These are phyloP conservation scores for Citrus trifoliata DNA, from an alignment of 345 rosid genomes.

Conservation along the genomic window DNA sequence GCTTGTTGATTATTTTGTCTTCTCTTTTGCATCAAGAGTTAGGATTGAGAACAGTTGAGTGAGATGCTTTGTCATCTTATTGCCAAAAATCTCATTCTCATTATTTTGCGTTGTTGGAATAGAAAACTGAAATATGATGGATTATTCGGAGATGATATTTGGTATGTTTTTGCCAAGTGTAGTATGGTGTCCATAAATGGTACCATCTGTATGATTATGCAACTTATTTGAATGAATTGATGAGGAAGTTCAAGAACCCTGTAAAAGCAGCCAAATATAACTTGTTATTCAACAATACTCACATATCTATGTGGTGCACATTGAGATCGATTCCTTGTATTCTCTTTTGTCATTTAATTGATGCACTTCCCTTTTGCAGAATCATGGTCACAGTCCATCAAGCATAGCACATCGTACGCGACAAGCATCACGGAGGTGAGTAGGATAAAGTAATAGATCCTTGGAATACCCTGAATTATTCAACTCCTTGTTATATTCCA, in stretches of 20 bases:
- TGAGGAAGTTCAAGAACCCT: not conserved
- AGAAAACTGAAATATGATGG: not conserved
- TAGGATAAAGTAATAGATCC: not conserved
- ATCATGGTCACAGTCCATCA: constrained; percentile 40
- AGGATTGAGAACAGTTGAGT: not conserved
- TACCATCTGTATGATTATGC: not conserved
- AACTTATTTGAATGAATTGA: not conserved
- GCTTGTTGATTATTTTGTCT: not conserved
- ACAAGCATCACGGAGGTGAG: constrained; percentile 59
- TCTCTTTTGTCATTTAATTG: not conserved
- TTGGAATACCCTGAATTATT: not conserved
- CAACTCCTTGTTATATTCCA: not conserved
- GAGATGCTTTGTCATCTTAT: not conserved
- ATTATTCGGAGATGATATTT: not conserved
- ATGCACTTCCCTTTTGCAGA: constrained; percentile 33
- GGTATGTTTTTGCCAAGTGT: not conserved
- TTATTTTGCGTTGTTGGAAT: not conserved
- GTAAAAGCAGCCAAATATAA: not conserved
- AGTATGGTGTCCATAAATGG: not conserved
- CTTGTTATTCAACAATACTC: not conserved
- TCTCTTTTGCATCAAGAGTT: not conserved
- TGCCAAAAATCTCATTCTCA: not conserved
- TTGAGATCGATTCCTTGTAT: not conserved
- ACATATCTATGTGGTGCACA: not conserved
- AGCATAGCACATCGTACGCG: constrained; percentile 49